phyloP scores from a whole-genome alignment of 2,329 filamentous ascomycete genomes.

The Kalmusia sp. region DNA sequence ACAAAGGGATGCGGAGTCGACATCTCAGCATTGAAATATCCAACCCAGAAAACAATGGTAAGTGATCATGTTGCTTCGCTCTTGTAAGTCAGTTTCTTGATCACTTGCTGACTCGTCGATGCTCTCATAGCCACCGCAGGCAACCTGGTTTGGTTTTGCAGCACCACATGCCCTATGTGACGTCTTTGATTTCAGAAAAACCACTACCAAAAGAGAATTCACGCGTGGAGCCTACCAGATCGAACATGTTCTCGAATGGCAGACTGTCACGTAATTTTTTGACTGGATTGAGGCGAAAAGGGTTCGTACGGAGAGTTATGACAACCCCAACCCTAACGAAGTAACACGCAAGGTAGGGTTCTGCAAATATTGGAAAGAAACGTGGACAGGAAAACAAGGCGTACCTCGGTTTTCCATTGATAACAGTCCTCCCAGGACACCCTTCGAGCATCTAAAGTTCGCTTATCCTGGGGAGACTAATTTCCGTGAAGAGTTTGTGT shows the following conservation, averaged over 20 bases:
- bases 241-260: conserved; percentile 14
- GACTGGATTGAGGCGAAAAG: conserved; percentile 7
- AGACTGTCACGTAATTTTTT: conserved; percentile 11
- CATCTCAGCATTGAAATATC: conserved; percentile 9
- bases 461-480: conserved; percentile 8
- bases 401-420: not conserved
- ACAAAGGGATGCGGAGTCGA: conserved; percentile 8
- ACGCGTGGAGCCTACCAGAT: too few relatives aligned
- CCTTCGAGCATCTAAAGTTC: conserved; percentile 4
- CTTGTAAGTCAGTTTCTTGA: too few relatives aligned
- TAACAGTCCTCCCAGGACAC: not conserved
- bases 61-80: not conserved
- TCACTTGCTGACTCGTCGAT: conserved; percentile 5
- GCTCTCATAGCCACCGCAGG: too few relatives aligned
- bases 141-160: not conserved
- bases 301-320: too few relatives aligned
- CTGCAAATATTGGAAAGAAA: conserved; percentile 8
- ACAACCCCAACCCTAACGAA: conserved; percentile 5
- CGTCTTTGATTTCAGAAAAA: not conserved
- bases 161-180: conserved; percentile 5
- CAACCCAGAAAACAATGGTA: conserved; percentile 7
- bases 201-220: not conserved
- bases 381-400: conserved; percentile 7
- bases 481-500: conserved; percentile 10
- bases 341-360: conserved; percentile 1